These are phyloP conservation scores for Viola odorata DNA, from an alignment of 345 rosid species.

Conservation along the genomic window DNA sequence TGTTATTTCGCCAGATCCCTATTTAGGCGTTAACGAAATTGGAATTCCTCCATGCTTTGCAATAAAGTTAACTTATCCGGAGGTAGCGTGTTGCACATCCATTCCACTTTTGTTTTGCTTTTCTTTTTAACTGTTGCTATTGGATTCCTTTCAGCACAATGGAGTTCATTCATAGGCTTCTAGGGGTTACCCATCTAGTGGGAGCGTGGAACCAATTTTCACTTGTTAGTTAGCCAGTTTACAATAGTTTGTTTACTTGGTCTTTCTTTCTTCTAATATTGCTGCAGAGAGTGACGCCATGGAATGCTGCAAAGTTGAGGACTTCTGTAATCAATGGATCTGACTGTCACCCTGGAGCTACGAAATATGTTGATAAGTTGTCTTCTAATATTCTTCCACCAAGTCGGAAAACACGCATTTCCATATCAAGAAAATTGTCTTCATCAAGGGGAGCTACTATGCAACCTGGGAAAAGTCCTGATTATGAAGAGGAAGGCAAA, in stretches of 20 bases:
- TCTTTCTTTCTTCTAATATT: neutral
- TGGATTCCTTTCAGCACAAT: neutral
- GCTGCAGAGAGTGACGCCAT: conserved; percentile 81
- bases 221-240: neutral
- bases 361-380: conserved; percentile 69
- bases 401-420: conserved; percentile 45
- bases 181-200: neutral
- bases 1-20: conserved; percentile 99
- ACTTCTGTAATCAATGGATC: conserved; percentile 80
- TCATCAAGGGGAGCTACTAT: conserved; percentile 67
- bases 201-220: neutral
- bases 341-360: conserved; percentile 86
- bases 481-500: conserved; percentile 71
- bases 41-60: conserved; percentile 97
- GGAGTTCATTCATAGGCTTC: neutral
- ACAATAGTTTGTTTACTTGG: conserved; percentile 1
- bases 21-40: conserved; percentile 90
- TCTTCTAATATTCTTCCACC: conserved; percentile 48
- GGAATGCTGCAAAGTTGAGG: conserved; percentile 71
- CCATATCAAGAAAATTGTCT: conserved; percentile 67
- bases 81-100: conserved; percentile 39
- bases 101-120: neutral
- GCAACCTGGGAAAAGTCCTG: conserved; percentile 54
- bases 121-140: neutral
- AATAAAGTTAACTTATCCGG: conserved; percentile 79